Conservation (phyloP, 2,329 filamentous ascomycete genomes). For the Davidsoniella virescens region DNA sequence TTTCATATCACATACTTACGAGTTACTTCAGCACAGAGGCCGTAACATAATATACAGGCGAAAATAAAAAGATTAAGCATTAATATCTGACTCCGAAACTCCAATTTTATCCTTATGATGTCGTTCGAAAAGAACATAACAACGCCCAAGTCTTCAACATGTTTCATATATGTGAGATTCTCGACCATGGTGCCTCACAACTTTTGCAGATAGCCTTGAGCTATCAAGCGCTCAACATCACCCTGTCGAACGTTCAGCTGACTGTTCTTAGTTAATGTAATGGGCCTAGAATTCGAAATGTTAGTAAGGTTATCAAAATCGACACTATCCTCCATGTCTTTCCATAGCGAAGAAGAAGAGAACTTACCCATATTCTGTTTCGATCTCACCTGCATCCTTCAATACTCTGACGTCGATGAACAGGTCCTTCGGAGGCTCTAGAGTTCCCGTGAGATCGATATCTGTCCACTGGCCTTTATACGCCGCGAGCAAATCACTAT, state of each 20-base stretch:
- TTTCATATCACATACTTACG: too few species aligned
- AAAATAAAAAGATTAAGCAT: too few species aligned
- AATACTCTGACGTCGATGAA: slow-evolving; percentile 95
- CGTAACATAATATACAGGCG: too few species aligned
- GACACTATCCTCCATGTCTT: background rate
- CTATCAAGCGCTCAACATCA: slow-evolving; percentile 85
- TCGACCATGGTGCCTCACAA: slow-evolving; percentile 24
- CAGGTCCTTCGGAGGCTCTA: slow-evolving; percentile 86
- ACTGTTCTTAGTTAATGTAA: slow-evolving; percentile 93
- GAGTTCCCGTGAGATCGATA: slow-evolving; percentile 81
- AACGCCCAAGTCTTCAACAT: too few species aligned
- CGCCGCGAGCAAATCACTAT: slow-evolving; percentile 79
- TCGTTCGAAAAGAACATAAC: too few species aligned
- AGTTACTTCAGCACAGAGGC: too few species aligned
- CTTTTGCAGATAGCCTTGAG: slow-evolving; percentile 87
- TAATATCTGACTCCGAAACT: too few species aligned
- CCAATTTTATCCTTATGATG: too few species aligned
- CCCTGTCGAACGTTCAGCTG: slow-evolving; percentile 94
- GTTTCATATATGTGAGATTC: too few species aligned
- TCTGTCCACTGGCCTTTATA: slow-evolving; percentile 99
- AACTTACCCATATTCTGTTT: slow-evolving; percentile 91
- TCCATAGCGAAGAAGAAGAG: background rate
- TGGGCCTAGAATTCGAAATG: slow-evolving; percentile 42
- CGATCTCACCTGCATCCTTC: slow-evolving; percentile 94
- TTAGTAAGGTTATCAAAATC: slow-evolving; percentile 8